phyloP scores from a whole-genome alignment of 352 stramenopile genomes.

The Phytophthora foliorum region DNA sequence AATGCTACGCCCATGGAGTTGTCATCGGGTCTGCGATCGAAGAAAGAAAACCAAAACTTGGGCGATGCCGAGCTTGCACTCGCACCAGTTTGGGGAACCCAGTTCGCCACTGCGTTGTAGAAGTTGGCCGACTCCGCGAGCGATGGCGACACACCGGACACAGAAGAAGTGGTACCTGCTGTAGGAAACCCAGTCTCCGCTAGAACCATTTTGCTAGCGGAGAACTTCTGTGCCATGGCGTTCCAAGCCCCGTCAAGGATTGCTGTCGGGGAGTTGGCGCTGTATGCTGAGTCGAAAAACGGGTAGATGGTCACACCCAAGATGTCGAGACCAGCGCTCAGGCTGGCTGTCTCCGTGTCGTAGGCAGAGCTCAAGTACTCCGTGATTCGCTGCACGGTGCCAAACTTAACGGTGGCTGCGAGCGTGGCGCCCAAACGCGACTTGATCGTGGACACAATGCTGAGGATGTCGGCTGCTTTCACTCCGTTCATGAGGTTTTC shows the following conservation, averaged over 20 bases:
- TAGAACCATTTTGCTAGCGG: conserved; percentile 44
- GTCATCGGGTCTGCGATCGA: conserved; percentile 61
- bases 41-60: conserved; percentile 69
- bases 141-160: conserved; percentile 38
- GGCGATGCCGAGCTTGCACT: conserved; percentile 2
- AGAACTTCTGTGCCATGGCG: conserved; percentile 50
- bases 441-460: conserved; percentile 43
- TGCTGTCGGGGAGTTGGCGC: conserved; percentile 40
- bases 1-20: conserved; percentile 38
- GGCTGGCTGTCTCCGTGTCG: conserved; percentile 34
- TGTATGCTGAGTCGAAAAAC: conserved; percentile 63
- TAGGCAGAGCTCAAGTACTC: conserved; percentile 53
- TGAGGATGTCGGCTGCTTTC: conserved; percentile 41
- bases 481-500: conserved; percentile 44
- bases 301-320: conserved; percentile 71
- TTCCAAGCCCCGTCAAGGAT: conserved; percentile 54
- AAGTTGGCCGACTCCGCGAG: conserved; percentile 33
- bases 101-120: conserved; percentile 27
- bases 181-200: conserved; percentile 65
- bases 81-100: conserved; percentile 12
- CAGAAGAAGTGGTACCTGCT: conserved; percentile 29
- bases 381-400: conserved; percentile 61
- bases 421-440: conserved; percentile 25
- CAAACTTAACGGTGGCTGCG: conserved; percentile 57
- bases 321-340: conserved; percentile 51